phyloP scores from a whole-genome alignment of 1,139 yeast genomes.

The Hemisphaericaspora lyxosophila region DNA sequence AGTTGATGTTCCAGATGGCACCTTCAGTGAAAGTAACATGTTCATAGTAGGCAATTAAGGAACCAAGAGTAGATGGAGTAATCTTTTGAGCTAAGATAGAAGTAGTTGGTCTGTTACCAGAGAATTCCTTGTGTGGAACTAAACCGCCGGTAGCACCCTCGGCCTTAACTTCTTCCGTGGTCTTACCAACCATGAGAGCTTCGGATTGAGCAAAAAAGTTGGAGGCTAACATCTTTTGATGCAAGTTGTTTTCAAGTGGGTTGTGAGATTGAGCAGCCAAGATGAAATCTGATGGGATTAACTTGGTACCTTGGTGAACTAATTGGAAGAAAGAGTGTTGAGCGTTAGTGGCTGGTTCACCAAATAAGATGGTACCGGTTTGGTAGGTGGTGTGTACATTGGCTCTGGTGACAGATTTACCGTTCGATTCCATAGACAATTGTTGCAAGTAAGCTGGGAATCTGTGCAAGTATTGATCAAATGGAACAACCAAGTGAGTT shows the following conservation, averaged over 20 bases:
- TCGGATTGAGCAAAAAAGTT: conserved; percentile 98
- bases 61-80: conserved; percentile 94
- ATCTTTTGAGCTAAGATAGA: conserved; percentile 92
- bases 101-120: conserved; percentile 99
- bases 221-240: conserved; percentile 96
- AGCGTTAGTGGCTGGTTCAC: conserved; percentile 98
- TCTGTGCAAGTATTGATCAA: conserved; percentile 97
- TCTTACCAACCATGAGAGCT: conserved; percentile 96
- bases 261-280: conserved; percentile 97
- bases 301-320: conserved; percentile 97
- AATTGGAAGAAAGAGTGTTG: conserved; percentile 99
- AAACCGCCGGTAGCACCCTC: conserved; percentile 88
- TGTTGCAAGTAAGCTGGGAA: conserved; percentile 99
- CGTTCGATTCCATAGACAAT: conserved; percentile 98
- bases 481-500: conserved; percentile 97
- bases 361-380: conserved; percentile 92
- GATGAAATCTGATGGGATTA: conserved; percentile 95
- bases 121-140: conserved; percentile 92
- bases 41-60: conserved; percentile 96
- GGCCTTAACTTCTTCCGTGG: conserved; percentile 75
- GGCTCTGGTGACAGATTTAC: conserved; percentile 93
- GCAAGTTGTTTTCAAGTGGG: conserved; percentile 91
- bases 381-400: conserved; percentile 89
- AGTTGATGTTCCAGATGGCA: conserved; percentile 98
- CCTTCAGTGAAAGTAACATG: conserved; percentile 97